Base-by-base conservation (phyloP, 2,329 filamentous ascomycete genomes). In the Ampelomyces quisqualis region DNA sequence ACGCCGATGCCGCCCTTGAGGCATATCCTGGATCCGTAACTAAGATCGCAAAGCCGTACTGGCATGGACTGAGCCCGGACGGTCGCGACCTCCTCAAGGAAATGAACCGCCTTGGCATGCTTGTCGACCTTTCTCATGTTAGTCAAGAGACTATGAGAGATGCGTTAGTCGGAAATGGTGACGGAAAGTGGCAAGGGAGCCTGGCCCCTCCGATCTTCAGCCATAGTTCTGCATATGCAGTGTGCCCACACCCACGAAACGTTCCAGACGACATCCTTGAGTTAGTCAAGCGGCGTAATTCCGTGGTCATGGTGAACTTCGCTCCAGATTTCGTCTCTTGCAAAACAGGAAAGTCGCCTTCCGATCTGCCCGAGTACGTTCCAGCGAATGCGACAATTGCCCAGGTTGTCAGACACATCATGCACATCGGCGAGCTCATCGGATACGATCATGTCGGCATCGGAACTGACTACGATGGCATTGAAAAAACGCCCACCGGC, bases 61-160 rank as follows among this genome's bases (percentile, higher is more conserved):
- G 84, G 80, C 73, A 77, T 37, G 91, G 91, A 2, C 75, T 97
- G 1, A 91, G 85, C 44, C 73, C 77, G 1, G 76, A 77, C 1
- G 91, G 91, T 4, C 78, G 80, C 36, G 64, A 75, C 9, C 70
- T 96, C 0, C 75, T 97, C 30, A 75, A 75, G 23, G 91, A 97
- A 73, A 96, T 97, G 90, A 97, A 96, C 65, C 80, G 91, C 3
- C 74, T 96, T 2, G 91, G 91, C 18, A 90, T 96, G 84, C 82
- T 96, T n/a, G 86, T 97, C 27, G 91, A 96, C 63, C 76, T 96
- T 23, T 79, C 86, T 5, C 91, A 96, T 66, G 81, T 84, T 17
- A 78, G 85, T 55, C 78, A 80, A 41, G 85, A 91, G 45, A 95
- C 90, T 0, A 93, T 94, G 88, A 72, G 82, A 5, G 87, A 95